Evolutionary conservation across 768 basidiomycete genomes (phyloP), one percentile per base, ranked within the genome.

Genomic region (Roridomyces roridus): DNA sequence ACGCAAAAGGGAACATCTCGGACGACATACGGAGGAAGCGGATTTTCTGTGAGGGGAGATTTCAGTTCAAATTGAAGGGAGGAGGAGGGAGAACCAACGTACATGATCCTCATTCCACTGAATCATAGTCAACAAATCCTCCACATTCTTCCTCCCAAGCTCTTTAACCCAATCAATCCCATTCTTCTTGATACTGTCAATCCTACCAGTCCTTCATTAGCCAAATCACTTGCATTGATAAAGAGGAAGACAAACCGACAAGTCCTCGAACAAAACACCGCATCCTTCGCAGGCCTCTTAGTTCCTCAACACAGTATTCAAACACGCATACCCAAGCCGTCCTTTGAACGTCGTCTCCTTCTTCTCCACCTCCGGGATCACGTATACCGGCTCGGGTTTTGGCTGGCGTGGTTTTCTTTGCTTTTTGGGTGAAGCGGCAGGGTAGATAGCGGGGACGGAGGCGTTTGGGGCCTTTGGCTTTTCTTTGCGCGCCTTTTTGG

Each of bases 1-100:
- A 91, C 0, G 94, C 94, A 65, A 89, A 97, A 1, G 95, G 94
- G 72, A 97, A 96, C 84, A 97, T 88, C 61, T 94, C 92, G 8
- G 92, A 94, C 0, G 93, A 95, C 61, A 96, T 69, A 41, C 94
- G 84, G 74, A 96, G 84, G 72, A 95, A 96, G n/a, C 82, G 84
- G 51, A 96, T 94, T 43, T 85, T 79, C 82, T 85, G n/a, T 20
- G 52, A 21, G 43, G 26, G n/a, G 21, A n/a, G 23, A 41, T 23
- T 50, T 29, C 14, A 57, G 43, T n/a, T n/a, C 31, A 8, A 4
- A n/a, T 15, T 28, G 24, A 21, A 8, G 62, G 14, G 12, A 26
- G 29, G 31, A 2, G 24, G 8, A 7, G 34, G 20, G 25, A 17
- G 28, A 11, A 10, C 48, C 28, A 34, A 68, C 77, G 46, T 67